These are phyloP conservation scores for Moesziomyces antarcticus DNA, from an alignment of 1,284 basidiomycete genomes.

Conservation along the genomic window DNA sequence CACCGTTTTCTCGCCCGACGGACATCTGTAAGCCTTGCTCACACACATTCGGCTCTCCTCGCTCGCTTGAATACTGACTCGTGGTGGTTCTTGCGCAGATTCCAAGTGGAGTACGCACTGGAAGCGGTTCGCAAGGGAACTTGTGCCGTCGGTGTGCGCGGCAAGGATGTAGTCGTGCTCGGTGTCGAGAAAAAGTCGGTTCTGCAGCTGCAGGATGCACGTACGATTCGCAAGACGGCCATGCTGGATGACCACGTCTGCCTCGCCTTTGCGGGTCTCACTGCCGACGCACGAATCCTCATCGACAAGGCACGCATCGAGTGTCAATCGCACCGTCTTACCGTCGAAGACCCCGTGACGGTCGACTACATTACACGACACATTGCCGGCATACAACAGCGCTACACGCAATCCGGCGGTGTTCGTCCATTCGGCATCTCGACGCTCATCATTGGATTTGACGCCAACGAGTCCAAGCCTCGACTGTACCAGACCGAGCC, in stretches of 20 bases:
- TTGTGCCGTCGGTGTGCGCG: constrained; percentile 95
- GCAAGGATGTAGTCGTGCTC: constrained; percentile 92
- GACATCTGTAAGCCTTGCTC: constrained; percentile 76
- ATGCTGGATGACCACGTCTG: constrained; percentile 99
- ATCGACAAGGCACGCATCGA: constrained; percentile 98
- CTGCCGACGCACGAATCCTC: constrained; percentile 95
- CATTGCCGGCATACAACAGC: constrained; percentile 97
- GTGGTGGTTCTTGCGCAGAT: too few species aligned
- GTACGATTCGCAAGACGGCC: constrained; percentile 96
- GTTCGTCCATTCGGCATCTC: constrained; percentile 98
- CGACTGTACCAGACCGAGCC: constrained; percentile 97
- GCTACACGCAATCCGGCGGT: constrained; percentile 99
- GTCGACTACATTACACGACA: constrained; percentile 98
- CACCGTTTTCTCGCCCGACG: constrained; percentile 94
- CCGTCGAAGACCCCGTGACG: constrained; percentile 97
- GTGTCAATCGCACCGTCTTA: constrained; percentile 96
- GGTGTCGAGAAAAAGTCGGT: constrained; percentile 99
- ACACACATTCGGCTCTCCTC: too few species aligned
- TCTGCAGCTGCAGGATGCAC: constrained; percentile 95
- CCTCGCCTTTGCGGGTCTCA: constrained; percentile 95
- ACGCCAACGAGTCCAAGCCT: constrained; percentile 88
- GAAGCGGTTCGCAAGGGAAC: constrained; percentile 98
- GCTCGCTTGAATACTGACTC: too few species aligned
- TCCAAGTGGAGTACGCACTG: constrained; percentile 94
- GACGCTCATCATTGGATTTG: constrained; percentile 95